phyloP scores from a whole-genome alignment of 331 rosid genomes.

The Acacia pycnantha region DNA sequence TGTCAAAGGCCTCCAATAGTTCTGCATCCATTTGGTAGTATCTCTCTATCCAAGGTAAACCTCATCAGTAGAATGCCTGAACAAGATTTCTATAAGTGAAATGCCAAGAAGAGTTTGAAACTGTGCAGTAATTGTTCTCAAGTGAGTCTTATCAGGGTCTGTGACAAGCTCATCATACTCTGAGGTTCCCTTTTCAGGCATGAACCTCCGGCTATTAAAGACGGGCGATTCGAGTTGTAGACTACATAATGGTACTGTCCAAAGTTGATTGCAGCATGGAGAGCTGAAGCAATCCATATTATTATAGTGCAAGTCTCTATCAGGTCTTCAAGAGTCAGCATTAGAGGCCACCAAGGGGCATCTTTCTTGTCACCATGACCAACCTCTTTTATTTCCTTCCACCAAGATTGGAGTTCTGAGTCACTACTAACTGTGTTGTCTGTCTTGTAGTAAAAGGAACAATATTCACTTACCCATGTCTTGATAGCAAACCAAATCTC shows the following conservation, averaged over 20 bases:
- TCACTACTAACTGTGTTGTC: neutral
- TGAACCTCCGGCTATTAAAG: neutral
- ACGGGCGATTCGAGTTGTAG: neutral
- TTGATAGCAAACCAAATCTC: neutral
- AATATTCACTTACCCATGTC: neutral
- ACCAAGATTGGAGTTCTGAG: neutral
- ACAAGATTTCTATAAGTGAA: neutral
- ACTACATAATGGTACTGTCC: neutral
- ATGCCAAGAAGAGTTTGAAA: neutral
- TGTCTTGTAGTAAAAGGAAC: neutral
- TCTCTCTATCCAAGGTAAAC: neutral
- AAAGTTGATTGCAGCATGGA: slow-evolving; percentile 1
- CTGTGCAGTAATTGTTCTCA: neutral
- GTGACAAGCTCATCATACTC: neutral
- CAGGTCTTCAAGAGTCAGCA: neutral
- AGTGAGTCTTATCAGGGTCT: neutral
- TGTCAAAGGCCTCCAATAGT: neutral
- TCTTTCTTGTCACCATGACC: slow-evolving; percentile 2
- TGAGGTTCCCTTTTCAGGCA: neutral
- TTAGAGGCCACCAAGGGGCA: neutral
- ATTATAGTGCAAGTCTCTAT: neutral
- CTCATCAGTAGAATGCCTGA: neutral
- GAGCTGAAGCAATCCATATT: neutral
- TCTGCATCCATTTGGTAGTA: neutral
- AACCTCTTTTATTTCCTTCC: neutral